Conservation (phyloP, 768 basidiomycete genomes). For the Boletus vermiculosoides region DNA sequence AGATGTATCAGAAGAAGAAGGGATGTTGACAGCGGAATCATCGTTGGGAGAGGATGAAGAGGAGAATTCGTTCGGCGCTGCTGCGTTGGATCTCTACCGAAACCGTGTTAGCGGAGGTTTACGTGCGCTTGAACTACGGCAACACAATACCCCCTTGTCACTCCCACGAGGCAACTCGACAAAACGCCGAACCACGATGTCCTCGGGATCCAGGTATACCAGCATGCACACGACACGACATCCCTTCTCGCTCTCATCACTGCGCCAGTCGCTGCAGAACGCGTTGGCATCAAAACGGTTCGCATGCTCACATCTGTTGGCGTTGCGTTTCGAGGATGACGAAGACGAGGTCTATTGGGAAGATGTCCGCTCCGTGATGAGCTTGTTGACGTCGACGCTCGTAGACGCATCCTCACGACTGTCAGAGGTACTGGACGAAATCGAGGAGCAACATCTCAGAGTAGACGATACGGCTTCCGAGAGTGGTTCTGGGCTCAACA, state of each 20-base stretch:
- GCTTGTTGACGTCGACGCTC: conserved; percentile 63
- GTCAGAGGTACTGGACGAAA: conserved; percentile 58
- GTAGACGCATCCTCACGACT: conserved; percentile 63
- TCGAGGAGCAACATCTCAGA: conserved; percentile 50
- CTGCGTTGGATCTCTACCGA: conserved; percentile 61
- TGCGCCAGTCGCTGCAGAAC: conserved; percentile 60
- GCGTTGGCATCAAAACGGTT: conserved; percentile 73
- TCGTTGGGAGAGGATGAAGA: conserved; percentile 23
- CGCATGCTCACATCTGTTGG: conserved; percentile 76
- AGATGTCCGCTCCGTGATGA: conserved; percentile 74
- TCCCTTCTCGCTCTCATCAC: conserved; percentile 62
- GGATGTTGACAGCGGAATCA: conserved; percentile 19
- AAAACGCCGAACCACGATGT: conserved; percentile 31
- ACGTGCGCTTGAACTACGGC: conserved; percentile 45
- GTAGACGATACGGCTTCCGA: conserved; percentile 45
- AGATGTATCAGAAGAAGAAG: conserved; percentile 42
- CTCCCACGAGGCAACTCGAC: conserved; percentile 9
- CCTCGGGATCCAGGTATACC: conserved; percentile 61
- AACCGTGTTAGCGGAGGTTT: conserved; percentile 50
- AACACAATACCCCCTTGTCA: conserved; percentile 15
- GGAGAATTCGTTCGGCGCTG: conserved; percentile 52
- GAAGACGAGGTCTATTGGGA: conserved; percentile 84
- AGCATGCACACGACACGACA: conserved; percentile 58
- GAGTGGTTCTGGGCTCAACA: conserved; percentile 11
- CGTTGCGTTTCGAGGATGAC: conserved; percentile 70